Percentiles rank a stretch among this genome's conserved stretches.
These are phyloP conservation scores for Xylariales sp. DNA, from an alignment of 2,329 filamentous ascomycete species.

Conservation along the genomic window DNA sequence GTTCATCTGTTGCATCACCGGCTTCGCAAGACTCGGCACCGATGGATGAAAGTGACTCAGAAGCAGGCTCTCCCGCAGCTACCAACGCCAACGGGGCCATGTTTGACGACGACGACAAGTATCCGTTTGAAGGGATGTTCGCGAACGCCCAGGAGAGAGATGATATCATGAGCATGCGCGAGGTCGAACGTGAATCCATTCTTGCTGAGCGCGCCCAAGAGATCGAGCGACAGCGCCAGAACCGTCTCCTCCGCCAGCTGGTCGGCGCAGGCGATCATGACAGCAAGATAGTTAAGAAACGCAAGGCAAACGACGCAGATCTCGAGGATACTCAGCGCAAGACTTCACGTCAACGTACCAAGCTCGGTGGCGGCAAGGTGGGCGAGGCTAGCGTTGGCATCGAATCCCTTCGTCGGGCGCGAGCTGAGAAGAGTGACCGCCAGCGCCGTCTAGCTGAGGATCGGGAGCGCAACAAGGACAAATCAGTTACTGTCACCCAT, in stretches of 20 bases:
- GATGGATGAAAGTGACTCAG: conserved; percentile 88
- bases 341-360: conserved; percentile 66
- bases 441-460: conserved; percentile 60
- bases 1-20: no score
- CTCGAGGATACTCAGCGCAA: conserved; percentile 74
- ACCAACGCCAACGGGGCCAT: conserved; percentile 23
- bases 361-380: conserved; percentile 59
- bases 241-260: conserved; percentile 73
- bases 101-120: conserved; percentile 53
- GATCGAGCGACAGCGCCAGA: conserved; percentile 77
- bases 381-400: conserved; percentile 69
- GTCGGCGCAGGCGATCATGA: conserved; percentile 62
- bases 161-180: conserved; percentile 78
- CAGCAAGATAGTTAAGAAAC: conserved; percentile 65
- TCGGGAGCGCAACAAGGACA: conserved; percentile 49
- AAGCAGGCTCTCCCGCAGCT: conserved; percentile 53
- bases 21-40: conserved; percentile 76
- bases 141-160: conserved; percentile 68
- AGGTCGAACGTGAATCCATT: conserved; percentile 86
- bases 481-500: conserved; percentile 35
- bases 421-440: conserved; percentile 61
- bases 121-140: conserved; percentile 86
- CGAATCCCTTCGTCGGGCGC: conserved; percentile 59
- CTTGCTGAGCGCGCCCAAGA: conserved; percentile 82
- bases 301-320: conserved; percentile 75